phyloP scores from a whole-genome alignment of 2,329 filamentous ascomycete genomes.

The Salinomyces thailandicus region DNA sequence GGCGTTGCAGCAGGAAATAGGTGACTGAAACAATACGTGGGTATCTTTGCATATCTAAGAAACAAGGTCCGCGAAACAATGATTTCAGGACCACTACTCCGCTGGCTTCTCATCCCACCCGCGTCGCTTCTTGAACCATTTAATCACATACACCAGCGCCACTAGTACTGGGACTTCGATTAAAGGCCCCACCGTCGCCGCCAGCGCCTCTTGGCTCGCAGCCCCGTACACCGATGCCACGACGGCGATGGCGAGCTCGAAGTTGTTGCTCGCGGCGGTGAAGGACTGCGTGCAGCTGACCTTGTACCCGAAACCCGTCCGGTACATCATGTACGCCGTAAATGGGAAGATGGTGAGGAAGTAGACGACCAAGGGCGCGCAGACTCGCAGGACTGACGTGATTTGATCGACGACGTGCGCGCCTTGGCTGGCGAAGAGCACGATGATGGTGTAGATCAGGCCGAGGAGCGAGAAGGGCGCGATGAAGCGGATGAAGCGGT shows the following conservation, averaged over 20 bases:
- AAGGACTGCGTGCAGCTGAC: constrained; percentile 70
- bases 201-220: constrained; percentile 68
- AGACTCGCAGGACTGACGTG: constrained; percentile 69
- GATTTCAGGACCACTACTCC: constrained; percentile 3
- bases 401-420: constrained; percentile 69
- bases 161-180: constrained; percentile 80
- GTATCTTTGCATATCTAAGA: too few species aligned
- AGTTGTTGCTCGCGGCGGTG: constrained; percentile 85
- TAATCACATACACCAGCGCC: constrained; percentile 35
- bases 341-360: constrained; percentile 58
- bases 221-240: constrained; percentile 71
- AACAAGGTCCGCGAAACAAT: not conserved
- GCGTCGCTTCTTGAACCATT: constrained; percentile 7
- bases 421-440: constrained; percentile 77
- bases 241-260: constrained; percentile 83
- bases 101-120: constrained; percentile 5
- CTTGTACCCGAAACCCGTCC: constrained; percentile 64
- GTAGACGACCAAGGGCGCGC: constrained; percentile 71
- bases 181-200: constrained; percentile 71
- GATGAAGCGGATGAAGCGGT: constrained; percentile 57
- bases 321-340: constrained; percentile 52
- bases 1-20: constrained; percentile 19
- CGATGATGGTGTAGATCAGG: constrained; percentile 74
- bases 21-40: constrained; percentile 1
- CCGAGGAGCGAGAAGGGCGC: constrained; percentile 71